Conservation (phyloP, 139 green algal species). For the Chlorella sp. region DNA sequence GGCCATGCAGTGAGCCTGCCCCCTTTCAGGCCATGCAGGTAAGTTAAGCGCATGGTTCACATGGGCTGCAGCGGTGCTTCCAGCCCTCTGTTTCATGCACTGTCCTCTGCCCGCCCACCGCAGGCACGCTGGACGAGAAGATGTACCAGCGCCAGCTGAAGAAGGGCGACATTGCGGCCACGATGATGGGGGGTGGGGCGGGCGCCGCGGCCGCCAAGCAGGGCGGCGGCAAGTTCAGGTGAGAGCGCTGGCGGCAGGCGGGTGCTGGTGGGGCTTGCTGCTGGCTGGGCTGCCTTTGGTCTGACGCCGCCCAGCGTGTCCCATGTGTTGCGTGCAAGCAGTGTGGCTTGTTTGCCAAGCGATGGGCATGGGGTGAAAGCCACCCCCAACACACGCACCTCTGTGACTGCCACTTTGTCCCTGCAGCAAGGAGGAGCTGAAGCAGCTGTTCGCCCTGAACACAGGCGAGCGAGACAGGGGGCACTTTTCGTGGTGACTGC, state of each 20-base stretch:
- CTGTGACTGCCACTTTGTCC: not conserved
- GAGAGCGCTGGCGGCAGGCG: not conserved
- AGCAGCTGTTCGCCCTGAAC: constrained; percentile 71
- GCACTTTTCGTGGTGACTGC: too few relatives aligned
- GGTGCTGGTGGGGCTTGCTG: not conserved
- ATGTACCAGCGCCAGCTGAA: constrained; percentile 88
- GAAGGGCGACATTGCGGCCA: constrained; percentile 72
- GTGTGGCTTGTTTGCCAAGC: too few relatives aligned
- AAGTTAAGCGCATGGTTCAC: too few relatives aligned
- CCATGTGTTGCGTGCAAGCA: not conserved
- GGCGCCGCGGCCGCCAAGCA: constrained; percentile 18
- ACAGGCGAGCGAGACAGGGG: constrained; percentile 14
- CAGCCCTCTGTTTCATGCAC: not conserved
- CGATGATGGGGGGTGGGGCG: constrained; percentile 27
- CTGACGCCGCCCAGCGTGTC: too few relatives aligned
- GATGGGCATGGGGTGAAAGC: too few relatives aligned
- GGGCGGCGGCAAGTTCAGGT: constrained; percentile 27
- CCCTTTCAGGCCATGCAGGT: too few relatives aligned
- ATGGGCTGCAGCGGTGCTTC: not conserved
- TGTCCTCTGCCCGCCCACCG: too few relatives aligned
- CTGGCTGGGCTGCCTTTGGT: not conserved
- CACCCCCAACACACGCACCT: too few relatives aligned
- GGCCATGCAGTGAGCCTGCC: too few relatives aligned
- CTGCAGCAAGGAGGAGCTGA: constrained; percentile 69
- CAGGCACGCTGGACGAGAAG: constrained; percentile 90